A percentile compares a stretch with the other conserved stretches of the same genome.
Conservation (phyloP, 2,329 filamentous ascomycete genomes). For the Verticillium dahliae region DNA sequence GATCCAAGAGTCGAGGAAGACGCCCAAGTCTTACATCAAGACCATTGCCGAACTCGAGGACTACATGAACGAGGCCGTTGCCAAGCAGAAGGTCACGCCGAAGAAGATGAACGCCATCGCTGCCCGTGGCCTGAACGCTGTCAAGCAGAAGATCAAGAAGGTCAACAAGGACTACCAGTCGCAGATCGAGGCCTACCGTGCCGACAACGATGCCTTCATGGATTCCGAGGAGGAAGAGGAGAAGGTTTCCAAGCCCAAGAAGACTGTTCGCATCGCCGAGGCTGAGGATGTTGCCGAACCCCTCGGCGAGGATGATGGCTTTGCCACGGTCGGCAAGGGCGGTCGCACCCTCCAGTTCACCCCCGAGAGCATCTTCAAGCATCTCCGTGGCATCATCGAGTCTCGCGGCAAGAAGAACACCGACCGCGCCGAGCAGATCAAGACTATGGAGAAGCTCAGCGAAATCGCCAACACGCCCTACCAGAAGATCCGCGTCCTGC, state of each 20-base stretch:
- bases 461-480: slow-evolving; percentile 89
- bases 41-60: slow-evolving; percentile 90
- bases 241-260: slow-evolving; percentile 45
- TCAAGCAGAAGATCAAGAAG: slow-evolving; percentile 98
- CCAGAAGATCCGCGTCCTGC: slow-evolving; percentile 85
- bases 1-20: slow-evolving; percentile 68
- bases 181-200: slow-evolving; percentile 82
- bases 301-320: slow-evolving; percentile 67
- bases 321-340: slow-evolving; percentile 80
- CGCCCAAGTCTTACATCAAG: slow-evolving; percentile 89
- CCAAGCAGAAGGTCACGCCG: slow-evolving; percentile 90
- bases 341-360: slow-evolving; percentile 89
- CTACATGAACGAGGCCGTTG: slow-evolving; percentile 84
- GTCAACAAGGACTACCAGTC: slow-evolving; percentile 91
- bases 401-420: slow-evolving; percentile 99
- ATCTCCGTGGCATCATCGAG: slow-evolving; percentile 87
- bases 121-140: slow-evolving; percentile 87
- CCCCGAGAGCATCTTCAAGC: slow-evolving; percentile 96
- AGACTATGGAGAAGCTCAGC: slow-evolving; percentile 91
- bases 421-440: slow-evolving; percentile 89
- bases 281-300: slow-evolving; percentile 39
- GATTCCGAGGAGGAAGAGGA: slow-evolving; percentile 75
- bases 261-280: slow-evolving; percentile 36
- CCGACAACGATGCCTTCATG: slow-evolving; percentile 83
- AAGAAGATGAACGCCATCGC: slow-evolving; percentile 99